phyloP scores from a whole-genome alignment of 179 eudicot species.

The Carnegiea gigantea region DNA sequence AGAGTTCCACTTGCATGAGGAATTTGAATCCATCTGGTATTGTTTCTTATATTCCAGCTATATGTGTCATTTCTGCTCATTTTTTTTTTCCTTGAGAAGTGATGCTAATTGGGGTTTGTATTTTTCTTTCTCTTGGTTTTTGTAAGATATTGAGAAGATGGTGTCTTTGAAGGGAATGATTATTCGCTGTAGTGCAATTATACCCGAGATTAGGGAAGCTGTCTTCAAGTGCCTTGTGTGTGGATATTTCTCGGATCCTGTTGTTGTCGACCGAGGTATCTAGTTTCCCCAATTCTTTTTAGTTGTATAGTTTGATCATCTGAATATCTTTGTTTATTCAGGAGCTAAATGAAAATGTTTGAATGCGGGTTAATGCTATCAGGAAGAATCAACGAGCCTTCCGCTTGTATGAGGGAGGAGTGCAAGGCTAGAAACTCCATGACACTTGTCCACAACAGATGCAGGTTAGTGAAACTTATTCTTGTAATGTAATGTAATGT shows the following conservation, averaged over 20 bases:
- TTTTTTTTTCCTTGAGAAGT: constrained; percentile 3
- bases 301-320: neutral
- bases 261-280: constrained; percentile 89
- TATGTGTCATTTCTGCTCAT: neutral
- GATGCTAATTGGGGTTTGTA: neutral
- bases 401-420: constrained; percentile 71
- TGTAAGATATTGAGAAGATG: constrained; percentile 94
- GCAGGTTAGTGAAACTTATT: constrained; percentile 55
- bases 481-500: neutral
- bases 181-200: constrained; percentile 83
- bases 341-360: neutral
- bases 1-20: constrained; percentile 77
- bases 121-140: constrained; percentile 15
- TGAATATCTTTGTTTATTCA: neutral
- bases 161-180: constrained; percentile 92
- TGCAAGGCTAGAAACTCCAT: constrained; percentile 87
- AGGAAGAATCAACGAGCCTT: constrained; percentile 88
- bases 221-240: constrained; percentile 93
- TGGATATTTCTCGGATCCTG: constrained; percentile 76
- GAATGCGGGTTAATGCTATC: constrained; percentile 22
- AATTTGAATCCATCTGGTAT: constrained; percentile 92
- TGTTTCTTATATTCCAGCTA: neutral
- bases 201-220: constrained; percentile 95
- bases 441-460: constrained; percentile 88
- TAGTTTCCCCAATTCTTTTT: neutral